Percentiles rank a stretch among this genome's conserved stretches.
These are phyloP conservation scores for Magnolia changhungtana DNA, from an alignment of 164 flowering plant genomes.

Conservation along the genomic window DNA sequence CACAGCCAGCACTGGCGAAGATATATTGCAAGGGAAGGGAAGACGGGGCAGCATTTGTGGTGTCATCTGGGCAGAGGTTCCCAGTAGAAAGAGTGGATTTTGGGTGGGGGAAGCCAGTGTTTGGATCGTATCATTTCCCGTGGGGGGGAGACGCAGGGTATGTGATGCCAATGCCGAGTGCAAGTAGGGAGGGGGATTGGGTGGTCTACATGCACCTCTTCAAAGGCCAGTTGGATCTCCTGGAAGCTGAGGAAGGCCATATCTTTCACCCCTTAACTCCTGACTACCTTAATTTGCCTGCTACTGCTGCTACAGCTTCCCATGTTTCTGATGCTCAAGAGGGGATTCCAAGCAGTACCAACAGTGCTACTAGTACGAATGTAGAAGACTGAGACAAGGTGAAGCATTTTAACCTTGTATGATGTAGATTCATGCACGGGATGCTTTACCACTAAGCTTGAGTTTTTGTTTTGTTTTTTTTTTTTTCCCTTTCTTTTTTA, in stretches of 20 bases:
- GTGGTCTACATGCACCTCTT: constrained; percentile 43
- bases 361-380: not conserved
- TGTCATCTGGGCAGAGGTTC: constrained; percentile 35
- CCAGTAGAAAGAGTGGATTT: constrained; percentile 30
- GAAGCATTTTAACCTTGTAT: too few relatives aligned
- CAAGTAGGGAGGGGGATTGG: constrained; percentile 29
- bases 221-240: constrained; percentile 7
- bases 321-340: not conserved
- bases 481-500: not conserved
- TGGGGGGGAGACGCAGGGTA: constrained; percentile 36
- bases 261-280: constrained; percentile 15
- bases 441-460: not conserved
- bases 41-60: constrained; percentile 32
- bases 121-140: constrained; percentile 38
- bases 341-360: not conserved
- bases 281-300: constrained; percentile 2
- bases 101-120: constrained; percentile 34
- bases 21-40: constrained; percentile 23
- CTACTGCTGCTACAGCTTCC: not conserved
- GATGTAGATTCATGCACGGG: not conserved
- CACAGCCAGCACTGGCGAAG: constrained; percentile 25
- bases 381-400: not conserved
- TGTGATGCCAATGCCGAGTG: constrained; percentile 45
- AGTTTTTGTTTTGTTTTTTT: not conserved
- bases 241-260: constrained; percentile 11